Evolutionary conservation across 106 monocot genomes (phyloP), one percentile per base, ranked within the genome.

Genomic region (Allium cepa): DNA sequence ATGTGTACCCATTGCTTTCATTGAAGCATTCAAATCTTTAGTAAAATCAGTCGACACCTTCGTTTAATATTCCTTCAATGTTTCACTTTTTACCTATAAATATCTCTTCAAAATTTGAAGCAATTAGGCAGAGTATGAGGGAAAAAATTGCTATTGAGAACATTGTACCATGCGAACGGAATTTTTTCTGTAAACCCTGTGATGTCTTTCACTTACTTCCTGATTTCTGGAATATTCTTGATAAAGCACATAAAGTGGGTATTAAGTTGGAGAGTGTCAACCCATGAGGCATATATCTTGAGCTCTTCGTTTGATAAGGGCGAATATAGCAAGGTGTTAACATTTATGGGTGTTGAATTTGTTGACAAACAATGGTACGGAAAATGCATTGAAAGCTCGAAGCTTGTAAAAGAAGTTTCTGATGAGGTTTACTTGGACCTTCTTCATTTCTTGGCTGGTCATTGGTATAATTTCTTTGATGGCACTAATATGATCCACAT

Each of bases 1-100:
- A 22, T 82, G 77, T 70, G 80, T 83, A 1, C 65, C 87, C 57
- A 16, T 71, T 62, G 87, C 80, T 9, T 87, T 83, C 47, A 52
- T 78, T 10, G 69, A 75, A 75, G 80, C 83, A 59, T 72, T 84
- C 45, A 36, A 58, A 11, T 26, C 77, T n/a, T 57, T 75, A 4
- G 62, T 81, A 28, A 85, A 78, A 56, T 68, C 80, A 9, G 18
- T 10, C 7, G 74, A 50, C 68, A 7, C 81, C 81, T 3, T 9
- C 63, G 15, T 67, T 26, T 17, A 74, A 71, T 14, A 17, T 81
- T 60, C 59, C 81, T 7, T n/a, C 50, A 14, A 71, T 63, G 60
- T 85, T 85, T 26, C 60, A 48, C 7, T 85, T 85, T 46, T 27
- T 85, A 5, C 84, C 84, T 7, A 57, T 81, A 3, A 18, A 67